These are phyloP conservation scores for Boletus bicolor DNA, from an alignment of 768 basidiomycete genomes.

Conservation along the genomic window DNA sequence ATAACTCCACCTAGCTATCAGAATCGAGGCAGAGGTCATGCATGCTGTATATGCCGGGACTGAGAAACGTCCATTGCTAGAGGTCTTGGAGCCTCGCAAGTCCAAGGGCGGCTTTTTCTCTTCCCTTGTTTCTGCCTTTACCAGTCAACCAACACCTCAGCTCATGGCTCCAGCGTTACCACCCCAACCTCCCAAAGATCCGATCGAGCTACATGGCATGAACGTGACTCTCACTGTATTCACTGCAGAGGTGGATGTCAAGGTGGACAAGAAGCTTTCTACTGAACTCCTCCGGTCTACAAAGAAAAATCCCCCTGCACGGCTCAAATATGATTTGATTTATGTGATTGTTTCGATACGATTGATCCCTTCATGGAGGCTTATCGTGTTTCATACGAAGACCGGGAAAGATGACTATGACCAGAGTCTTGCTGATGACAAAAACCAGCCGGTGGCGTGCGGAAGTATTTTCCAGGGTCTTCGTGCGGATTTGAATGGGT, in stretches of 20 bases:
- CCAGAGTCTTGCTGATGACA: slow-evolving; percentile 65
- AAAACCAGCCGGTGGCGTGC: slow-evolving; percentile 50
- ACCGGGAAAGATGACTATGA: slow-evolving; percentile 83
- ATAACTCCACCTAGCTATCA: slow-evolving; percentile 38
- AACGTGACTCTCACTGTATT: slow-evolving; percentile 35
- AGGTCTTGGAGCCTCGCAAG: slow-evolving; percentile 31
- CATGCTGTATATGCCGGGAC: slow-evolving; percentile 11
- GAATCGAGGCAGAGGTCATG: slow-evolving; percentile 12
- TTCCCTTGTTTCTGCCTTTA: slow-evolving; percentile 31
- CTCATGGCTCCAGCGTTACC: slow-evolving; percentile 5
- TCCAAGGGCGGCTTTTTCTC: slow-evolving; percentile 46
- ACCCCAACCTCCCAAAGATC: slow-evolving; percentile 20
- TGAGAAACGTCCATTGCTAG: slow-evolving; percentile 41
- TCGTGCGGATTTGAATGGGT: slow-evolving; percentile 84
- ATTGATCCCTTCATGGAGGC: neutral
- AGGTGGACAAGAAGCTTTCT: slow-evolving; percentile 60
- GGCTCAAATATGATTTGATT: slow-evolving; percentile 77
- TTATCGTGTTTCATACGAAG: slow-evolving; percentile 35
- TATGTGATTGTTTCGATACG: slow-evolving; percentile 38
- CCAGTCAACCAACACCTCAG: slow-evolving; percentile 15
- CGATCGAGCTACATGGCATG: slow-evolving; percentile 19
- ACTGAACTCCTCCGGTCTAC: slow-evolving; percentile 84
- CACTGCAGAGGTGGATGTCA: slow-evolving; percentile 50
- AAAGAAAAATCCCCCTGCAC: slow-evolving; percentile 86
- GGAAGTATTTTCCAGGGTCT: slow-evolving; percentile 87